Conservation (phyloP, 2,329 filamentous ascomycete genomes). For the Fusarium sp. region DNA sequence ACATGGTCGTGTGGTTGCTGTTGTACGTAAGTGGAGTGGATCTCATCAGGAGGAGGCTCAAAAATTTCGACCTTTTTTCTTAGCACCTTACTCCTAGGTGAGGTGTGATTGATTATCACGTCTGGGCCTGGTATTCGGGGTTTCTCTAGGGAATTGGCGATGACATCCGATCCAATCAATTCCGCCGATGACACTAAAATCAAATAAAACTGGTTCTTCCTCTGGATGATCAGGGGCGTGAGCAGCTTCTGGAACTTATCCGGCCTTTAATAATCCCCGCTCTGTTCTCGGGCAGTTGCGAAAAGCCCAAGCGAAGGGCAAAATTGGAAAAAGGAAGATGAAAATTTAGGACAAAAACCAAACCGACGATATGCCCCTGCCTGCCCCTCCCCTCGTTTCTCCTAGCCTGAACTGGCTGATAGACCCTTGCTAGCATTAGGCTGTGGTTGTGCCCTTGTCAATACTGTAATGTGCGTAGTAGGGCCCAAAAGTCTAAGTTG, state of each 20-base stretch:
- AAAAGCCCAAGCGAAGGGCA: slow-evolving; percentile 10
- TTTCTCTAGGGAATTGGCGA: slow-evolving; percentile 1
- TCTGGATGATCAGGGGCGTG: slow-evolving; percentile 5
- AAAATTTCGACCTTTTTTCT: slow-evolving; percentile 4
- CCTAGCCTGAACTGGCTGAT: neutral
- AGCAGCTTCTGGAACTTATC: slow-evolving; percentile 36
- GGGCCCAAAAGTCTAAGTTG: slow-evolving; percentile 26
- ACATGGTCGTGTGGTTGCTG: slow-evolving; percentile 1
- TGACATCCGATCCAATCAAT: slow-evolving; percentile 11
- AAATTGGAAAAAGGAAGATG: neutral
- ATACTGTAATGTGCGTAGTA: no score
- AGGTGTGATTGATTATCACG: neutral
- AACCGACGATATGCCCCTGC: slow-evolving; percentile 26
- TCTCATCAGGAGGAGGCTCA: slow-evolving; percentile 23
- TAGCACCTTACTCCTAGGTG: neutral
- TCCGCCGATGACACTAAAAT: neutral
- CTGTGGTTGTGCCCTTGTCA: slow-evolving; percentile 11
- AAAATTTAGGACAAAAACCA: slow-evolving; percentile 14
- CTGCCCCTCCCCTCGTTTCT: slow-evolving; percentile 1
- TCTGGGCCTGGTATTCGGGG: neutral
- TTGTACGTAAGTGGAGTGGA: slow-evolving; percentile 10
- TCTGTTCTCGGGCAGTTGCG: slow-evolving; percentile 14
- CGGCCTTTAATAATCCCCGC: slow-evolving; percentile 19
- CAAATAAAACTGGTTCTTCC: neutral
- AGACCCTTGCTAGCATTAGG: slow-evolving; percentile 16